Conservation (phyloP, 257 asterid genomes). For the Solanum piurae region DNA sequence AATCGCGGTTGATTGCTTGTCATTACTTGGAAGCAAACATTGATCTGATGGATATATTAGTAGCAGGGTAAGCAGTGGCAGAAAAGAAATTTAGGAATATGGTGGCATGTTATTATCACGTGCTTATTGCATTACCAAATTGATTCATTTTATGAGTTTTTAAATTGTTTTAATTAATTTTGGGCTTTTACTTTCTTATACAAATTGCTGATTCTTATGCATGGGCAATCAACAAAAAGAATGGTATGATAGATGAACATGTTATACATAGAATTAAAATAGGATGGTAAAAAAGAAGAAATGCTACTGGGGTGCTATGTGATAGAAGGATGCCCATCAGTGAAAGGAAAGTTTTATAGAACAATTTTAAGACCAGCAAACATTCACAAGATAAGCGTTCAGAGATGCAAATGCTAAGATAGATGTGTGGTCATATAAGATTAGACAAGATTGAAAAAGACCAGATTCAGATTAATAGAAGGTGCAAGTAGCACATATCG, state of each 20-base stretch:
- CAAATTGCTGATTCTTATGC: neutral
- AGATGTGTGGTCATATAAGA: neutral
- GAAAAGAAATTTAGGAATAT: neutral
- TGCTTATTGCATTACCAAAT: neutral
- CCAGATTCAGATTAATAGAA: neutral
- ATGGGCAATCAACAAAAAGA: neutral
- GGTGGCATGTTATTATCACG: neutral
- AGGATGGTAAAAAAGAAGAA: neutral
- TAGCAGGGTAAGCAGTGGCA: constrained; percentile 51
- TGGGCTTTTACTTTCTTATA: neutral
- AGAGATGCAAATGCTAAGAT: neutral
- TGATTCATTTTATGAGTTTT: neutral
- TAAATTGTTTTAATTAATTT: neutral
- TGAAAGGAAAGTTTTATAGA: neutral
- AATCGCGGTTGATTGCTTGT: constrained; percentile 87
- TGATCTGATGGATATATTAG: constrained; percentile 76
- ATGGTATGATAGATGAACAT: neutral
- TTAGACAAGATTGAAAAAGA: neutral
- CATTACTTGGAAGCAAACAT: constrained; percentile 87
- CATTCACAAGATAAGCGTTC: neutral
- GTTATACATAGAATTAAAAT: neutral
- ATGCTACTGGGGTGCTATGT: neutral
- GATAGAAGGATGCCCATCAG: neutral
- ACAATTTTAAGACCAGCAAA: neutral
- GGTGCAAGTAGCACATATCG: neutral